Evolutionary conservation across 2,329 filamentous ascomycete species (phyloP).

Genomic region (Monilinia polystroma): DNA sequence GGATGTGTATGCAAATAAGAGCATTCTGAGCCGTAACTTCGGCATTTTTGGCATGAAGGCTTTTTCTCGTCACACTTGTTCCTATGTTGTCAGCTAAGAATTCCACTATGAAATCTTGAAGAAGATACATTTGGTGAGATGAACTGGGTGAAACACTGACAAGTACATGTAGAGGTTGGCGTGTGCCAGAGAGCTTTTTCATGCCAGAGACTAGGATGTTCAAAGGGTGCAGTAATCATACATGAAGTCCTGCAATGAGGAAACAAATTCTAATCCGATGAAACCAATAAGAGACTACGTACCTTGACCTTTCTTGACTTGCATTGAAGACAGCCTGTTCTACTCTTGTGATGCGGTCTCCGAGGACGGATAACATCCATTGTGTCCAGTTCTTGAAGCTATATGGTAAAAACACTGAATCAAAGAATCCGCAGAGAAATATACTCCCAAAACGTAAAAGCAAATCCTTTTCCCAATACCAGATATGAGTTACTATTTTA

Average conservation of each 20-base stretch:
- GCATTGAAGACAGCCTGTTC: conserved; percentile 41
- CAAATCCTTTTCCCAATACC: not conserved
- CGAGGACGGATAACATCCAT: conserved; percentile 23
- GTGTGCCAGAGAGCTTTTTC: not conserved
- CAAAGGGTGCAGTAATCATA: conserved; percentile 7
- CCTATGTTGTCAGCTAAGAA: not conserved
- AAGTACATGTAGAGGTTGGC: not conserved
- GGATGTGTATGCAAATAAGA: conserved; percentile 38
- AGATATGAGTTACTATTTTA: conserved; percentile 5
- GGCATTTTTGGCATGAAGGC: conserved; percentile 36
- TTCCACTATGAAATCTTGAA: no score
- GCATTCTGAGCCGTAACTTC: conserved; percentile 33
- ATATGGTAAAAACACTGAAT: not conserved
- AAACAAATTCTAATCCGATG: not conserved
- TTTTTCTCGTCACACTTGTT: conserved; percentile 38
- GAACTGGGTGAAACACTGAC: not conserved
- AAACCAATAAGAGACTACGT: conserved; percentile 21
- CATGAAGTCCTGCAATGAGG: not conserved
- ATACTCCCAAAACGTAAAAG: not conserved
- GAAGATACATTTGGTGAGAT: not conserved
- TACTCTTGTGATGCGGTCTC: conserved; percentile 40
- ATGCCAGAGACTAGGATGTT: conserved; percentile 13
- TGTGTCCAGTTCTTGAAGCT: not conserved
- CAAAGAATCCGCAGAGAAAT: not conserved
- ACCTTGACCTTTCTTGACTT: conserved; percentile 42